A percentile compares a stretch with the other conserved stretches of the same genome.
These are phyloP conservation scores for Mollisia scopiformis DNA, from an alignment of 2,329 filamentous ascomycete species.

Conservation along the genomic window DNA sequence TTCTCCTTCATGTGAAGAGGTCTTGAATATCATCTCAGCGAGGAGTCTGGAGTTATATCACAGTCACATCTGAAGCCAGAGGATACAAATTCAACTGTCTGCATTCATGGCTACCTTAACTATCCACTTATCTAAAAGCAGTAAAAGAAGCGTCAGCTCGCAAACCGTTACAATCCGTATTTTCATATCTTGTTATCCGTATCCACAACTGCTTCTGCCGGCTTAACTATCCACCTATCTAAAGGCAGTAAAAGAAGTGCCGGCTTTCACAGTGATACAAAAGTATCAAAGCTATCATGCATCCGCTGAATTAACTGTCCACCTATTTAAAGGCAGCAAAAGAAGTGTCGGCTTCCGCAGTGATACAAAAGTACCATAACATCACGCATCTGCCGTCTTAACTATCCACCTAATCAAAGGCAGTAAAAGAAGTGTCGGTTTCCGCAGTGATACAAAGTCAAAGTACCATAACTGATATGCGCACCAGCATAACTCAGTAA, in stretches of 20 bases:
- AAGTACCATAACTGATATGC: no score
- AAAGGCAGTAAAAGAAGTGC: not conserved
- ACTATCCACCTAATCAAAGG: not conserved
- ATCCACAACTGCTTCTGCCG: no score
- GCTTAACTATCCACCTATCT: not conserved
- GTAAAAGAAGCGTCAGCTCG: not conserved
- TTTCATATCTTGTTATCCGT: no score
- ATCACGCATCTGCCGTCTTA: constrained; percentile 2
- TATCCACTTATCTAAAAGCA: not conserved
- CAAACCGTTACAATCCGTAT: not conserved
- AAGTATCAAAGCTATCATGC: constrained; percentile 6
- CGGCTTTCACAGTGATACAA: not conserved
- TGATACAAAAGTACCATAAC: not conserved
- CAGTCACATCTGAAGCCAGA: not conserved
- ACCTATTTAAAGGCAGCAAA: not conserved
- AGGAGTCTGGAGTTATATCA: not conserved
- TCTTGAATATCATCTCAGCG: not conserved
- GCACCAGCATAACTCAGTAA: constrained; percentile 1
- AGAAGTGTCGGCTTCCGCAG: not conserved
- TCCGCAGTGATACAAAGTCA: not conserved
- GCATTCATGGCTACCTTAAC: not conserved
- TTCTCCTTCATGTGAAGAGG: not conserved
- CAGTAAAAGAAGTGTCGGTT: not conserved
- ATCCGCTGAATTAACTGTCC: not conserved
- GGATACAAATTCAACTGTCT: not conserved